Base-by-base conservation (phyloP, 139 green algal genomes). In the Micromonas pusilla region DNA sequence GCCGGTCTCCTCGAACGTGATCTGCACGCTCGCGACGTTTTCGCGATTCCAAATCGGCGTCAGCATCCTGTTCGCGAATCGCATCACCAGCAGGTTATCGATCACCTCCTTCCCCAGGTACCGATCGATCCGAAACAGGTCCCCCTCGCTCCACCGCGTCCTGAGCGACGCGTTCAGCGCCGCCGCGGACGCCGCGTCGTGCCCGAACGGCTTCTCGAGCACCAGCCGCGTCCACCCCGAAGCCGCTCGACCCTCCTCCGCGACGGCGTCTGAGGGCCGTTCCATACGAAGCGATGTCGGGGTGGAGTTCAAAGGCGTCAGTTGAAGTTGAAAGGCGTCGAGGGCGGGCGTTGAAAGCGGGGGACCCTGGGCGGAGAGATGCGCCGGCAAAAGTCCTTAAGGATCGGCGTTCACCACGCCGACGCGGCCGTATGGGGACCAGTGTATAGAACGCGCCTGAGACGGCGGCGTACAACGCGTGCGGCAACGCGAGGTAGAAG, bases 61-160 rank as follows among this genome's bases (percentile, higher is more conserved):
- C 83, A 99, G 98, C 53, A 99, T 86, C 19, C 94, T 84, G 85
- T 99, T 99, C 77, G 91, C 88, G 84, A 99, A 99, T n/a, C 95
- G 87, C 81, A 99, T 87, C 39, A 98, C 93, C 57, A 90, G 94
- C 65, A 99, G 85, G 85, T 99, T 98, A 81, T 99, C 94, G 52
- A 99, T 96, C 52, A 99, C 84, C 89, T 99, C 95, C 85, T 99
- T 99, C 81, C 94, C 95, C 45, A 98, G 89, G 86, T 99, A 99
- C 86, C 98, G 95, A 84, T 99, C 95, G 82, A 99, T 98, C 77
- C 95, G 88, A 86, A 96, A 99, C 33, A 98, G 97, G 85, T 98
- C 88, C 4, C 98, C 93, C 89, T 99, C 95, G 1, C 70, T 84
- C 45, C 99, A 83, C 79, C 96, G 85, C 66, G 89, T 63, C 30